Percentiles rank a stretch among this genome's conserved stretches.
Conservation (phyloP, 1,284 basidiomycete genomes). For the Trichosporon coremiiforme region DNA sequence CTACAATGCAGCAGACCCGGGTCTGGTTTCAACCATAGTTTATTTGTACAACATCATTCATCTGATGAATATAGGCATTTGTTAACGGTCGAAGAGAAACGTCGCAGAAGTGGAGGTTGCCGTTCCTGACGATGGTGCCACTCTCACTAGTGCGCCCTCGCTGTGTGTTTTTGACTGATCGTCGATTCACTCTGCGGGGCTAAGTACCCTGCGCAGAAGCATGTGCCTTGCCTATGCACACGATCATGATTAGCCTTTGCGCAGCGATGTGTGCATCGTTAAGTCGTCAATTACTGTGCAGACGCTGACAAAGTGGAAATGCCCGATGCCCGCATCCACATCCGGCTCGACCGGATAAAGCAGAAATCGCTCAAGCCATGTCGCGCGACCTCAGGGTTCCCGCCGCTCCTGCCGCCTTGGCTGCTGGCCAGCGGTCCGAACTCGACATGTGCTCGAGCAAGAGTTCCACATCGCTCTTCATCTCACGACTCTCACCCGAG, state of each 20-base stretch:
- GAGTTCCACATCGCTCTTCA: neutral
- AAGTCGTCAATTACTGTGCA: too few species aligned
- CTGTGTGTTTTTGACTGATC: neutral
- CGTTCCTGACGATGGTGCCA: neutral
- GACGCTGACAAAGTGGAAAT: neutral
- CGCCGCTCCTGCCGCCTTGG: too few species aligned
- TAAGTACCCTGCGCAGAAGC: neutral
- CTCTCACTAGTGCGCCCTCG: too few species aligned
- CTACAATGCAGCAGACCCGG: neutral
- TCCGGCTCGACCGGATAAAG: neutral
- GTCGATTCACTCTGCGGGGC: neutral
- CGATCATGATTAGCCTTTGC: too few species aligned
- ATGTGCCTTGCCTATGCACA: neutral
- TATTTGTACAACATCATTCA: constrained; percentile 35
- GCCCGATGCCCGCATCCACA: neutral
- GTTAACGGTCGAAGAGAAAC: neutral
- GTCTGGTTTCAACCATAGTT: constrained; percentile 26
- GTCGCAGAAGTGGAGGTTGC: neutral
- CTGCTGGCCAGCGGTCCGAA: neutral
- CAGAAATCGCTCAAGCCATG: neutral
- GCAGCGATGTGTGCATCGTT: neutral
- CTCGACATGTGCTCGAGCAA: neutral
- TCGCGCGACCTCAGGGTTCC: neutral
- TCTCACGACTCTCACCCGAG: neutral
- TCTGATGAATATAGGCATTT: constrained; percentile 30